A percentile compares a stretch with the other conserved stretches of the same genome.
These are phyloP conservation scores for Plasmodium reichenowi DNA, from an alignment of 169 alveolate species.

Conservation along the genomic window DNA sequence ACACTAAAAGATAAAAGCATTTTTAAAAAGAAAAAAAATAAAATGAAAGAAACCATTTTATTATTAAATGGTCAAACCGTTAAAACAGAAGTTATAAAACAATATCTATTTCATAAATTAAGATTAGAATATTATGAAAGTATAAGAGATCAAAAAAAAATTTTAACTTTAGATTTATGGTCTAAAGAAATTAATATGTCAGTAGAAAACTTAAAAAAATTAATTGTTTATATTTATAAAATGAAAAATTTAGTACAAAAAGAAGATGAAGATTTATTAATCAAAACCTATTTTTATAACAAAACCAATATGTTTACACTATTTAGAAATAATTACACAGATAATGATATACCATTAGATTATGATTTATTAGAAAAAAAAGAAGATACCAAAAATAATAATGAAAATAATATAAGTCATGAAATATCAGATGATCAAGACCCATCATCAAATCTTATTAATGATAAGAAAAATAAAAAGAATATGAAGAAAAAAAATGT, in stretches of 20 bases:
- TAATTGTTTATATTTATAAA: slow-evolving; percentile 67
- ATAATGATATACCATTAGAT: slow-evolving; percentile 1
- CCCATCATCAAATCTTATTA: not conserved
- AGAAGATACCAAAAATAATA: not conserved
- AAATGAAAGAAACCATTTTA: slow-evolving; percentile 48
- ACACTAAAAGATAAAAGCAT: slow-evolving; percentile 52
- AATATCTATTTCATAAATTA: slow-evolving; percentile 59
- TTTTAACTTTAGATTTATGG: slow-evolving; percentile 67
- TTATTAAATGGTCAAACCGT: slow-evolving; percentile 68
- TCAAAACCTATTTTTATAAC: slow-evolving; percentile 68
- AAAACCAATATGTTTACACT: slow-evolving; percentile 63
- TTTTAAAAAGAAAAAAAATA: slow-evolving; percentile 18
- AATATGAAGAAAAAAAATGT: not conserved
- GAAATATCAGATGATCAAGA: not conserved
- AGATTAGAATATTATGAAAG: slow-evolving; percentile 72
- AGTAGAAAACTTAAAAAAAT: slow-evolving; percentile 56
- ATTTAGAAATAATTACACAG: slow-evolving; percentile 22
- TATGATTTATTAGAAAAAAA: not conserved
- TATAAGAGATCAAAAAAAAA: slow-evolving; percentile 70
- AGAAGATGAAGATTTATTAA: slow-evolving; percentile 69
- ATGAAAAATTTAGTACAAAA: slow-evolving; percentile 70
- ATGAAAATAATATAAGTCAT: not conserved
- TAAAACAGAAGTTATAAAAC: slow-evolving; percentile 44
- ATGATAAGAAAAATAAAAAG: not conserved
- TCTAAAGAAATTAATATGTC: slow-evolving; percentile 72